These are phyloP conservation scores for Pythium myriotylum DNA, from an alignment of 352 stramenopile species.

Conservation along the genomic window DNA sequence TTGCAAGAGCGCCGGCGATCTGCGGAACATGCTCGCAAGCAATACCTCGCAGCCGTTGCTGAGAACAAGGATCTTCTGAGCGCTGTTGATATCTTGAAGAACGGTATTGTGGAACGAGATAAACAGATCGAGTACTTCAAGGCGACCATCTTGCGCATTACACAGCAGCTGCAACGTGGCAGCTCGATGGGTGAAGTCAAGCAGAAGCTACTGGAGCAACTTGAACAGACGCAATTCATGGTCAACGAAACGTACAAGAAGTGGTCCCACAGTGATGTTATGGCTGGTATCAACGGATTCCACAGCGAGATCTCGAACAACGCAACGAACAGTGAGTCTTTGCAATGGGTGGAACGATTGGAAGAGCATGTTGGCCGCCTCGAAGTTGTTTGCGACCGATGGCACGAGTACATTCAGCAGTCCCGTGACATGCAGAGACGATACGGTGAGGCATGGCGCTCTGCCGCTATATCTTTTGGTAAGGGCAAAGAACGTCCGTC, in stretches of 20 bases:
- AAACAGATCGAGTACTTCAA: conserved; percentile 76
- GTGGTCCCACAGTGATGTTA: conserved; percentile 61
- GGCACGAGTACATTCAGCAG: conserved; percentile 56
- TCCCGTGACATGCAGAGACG: conserved; percentile 54
- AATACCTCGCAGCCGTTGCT: conserved; percentile 51
- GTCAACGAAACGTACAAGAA: conserved; percentile 77
- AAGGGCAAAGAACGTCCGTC: conserved; percentile 37
- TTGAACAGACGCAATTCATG: conserved; percentile 81
- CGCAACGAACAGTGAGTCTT: neutral
- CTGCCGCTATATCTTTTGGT: conserved; percentile 31
- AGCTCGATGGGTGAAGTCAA: conserved; percentile 69
- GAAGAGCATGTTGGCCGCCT: conserved; percentile 63
- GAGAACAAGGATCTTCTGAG: conserved; percentile 73
- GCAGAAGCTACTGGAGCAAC: conserved; percentile 69
- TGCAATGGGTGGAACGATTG: conserved; percentile 38
- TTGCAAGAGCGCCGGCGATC: conserved; percentile 57
- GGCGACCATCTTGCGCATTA: conserved; percentile 41
- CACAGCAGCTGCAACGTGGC: conserved; percentile 55
- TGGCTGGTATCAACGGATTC: conserved; percentile 21
- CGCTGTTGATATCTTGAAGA: conserved; percentile 69
- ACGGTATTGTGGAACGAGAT: conserved; percentile 54
- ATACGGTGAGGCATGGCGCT: conserved; percentile 51
- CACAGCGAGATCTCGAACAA: conserved; percentile 10
- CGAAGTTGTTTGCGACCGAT: conserved; percentile 56
- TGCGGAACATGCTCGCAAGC: conserved; percentile 56